Evolutionary conservation across 371 early-diverging fungal species (phyloP), one percentile per base, ranked within the genome.

Genomic region (Conidiobolus incongruus): DNA sequence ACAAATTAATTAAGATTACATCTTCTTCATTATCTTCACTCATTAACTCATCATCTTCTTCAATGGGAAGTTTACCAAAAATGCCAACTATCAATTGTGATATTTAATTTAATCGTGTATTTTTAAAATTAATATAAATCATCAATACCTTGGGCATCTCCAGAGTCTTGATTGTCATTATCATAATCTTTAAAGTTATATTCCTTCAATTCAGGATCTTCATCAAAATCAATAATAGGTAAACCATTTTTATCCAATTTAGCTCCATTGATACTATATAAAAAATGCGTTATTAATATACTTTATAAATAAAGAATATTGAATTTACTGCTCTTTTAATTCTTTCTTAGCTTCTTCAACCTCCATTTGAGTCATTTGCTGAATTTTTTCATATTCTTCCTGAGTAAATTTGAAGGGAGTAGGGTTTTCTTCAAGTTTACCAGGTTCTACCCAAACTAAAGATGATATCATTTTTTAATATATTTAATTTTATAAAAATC

Each of bases 311-410:
- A 34, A 5, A 34, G 2, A 17, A 15, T 34, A 34, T 5, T 2
- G 4, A 4, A 33, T 16, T 20, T 43, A 19, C 32, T 17, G 10
- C 8, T 43, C 21, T 31, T 42, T 38, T 47, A 16, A 19, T 29
- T 64, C 61, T 43, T 78, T 55, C 21, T 75, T 81, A 24, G 88
- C 85, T 24, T 66, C 71, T 8, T 74, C 70, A 28, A 87, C 47
- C 46, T 86, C 73, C 17, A 63, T 64, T 20, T 68, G 65, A 2
- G 86, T 78, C 31, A 77, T 52, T 11, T 65, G 56, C 39, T 70
- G 63, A 40, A 95, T 79, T 44, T 77, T 62, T 37, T 77, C 66
- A 50, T 65, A 85, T 58, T 94, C 93, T 33, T 77, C 78, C 40
- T 90, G 90, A 44, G 77, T 74, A 38, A 91, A 55, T 45, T n/a